A percentile compares a stretch with the other conserved stretches of the same genome.
Conservation (phyloP, 495 filamentous ascomycete genomes). For the Hyaloscypha variabilis region DNA sequence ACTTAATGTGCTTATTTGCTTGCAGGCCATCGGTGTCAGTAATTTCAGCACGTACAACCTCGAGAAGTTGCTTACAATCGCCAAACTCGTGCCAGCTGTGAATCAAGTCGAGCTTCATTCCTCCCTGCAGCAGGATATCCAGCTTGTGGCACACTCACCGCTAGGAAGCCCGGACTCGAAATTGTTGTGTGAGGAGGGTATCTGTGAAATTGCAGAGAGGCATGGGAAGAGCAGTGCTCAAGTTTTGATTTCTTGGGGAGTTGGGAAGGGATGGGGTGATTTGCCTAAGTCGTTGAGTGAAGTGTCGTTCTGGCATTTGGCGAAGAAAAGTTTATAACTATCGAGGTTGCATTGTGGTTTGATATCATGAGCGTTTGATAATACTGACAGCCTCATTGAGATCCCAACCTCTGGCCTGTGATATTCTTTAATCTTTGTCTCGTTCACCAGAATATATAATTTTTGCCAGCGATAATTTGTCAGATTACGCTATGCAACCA, state of each 20-base stretch:
- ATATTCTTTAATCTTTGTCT: too few species aligned
- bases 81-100: constrained; percentile 65
- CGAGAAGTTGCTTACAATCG: constrained; percentile 30
- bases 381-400: too few species aligned
- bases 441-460: too few species aligned
- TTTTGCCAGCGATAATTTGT: too few species aligned
- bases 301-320: too few species aligned
- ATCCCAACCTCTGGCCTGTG: too few species aligned
- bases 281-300: constrained; percentile 37
- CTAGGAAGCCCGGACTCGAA: constrained; percentile 45
- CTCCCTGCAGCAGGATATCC: constrained; percentile 59
- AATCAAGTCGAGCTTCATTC: constrained; percentile 64
- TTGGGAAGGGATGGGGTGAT: constrained; percentile 47
- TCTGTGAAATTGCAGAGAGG: constrained; percentile 44
- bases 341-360: too few species aligned
- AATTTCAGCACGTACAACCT: constrained; percentile 58
- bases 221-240: constrained; percentile 38
- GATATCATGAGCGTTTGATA: too few species aligned
- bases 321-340: not conserved
- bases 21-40: constrained; percentile 63
- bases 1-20: too few species aligned
- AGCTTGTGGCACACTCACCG: constrained; percentile 71
- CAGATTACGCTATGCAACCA: too few species aligned
- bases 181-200: constrained; percentile 55
- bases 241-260: constrained; percentile 44